Conservation (phyloP, 23 red algal species). For the Gracilaria domingensis region DNA sequence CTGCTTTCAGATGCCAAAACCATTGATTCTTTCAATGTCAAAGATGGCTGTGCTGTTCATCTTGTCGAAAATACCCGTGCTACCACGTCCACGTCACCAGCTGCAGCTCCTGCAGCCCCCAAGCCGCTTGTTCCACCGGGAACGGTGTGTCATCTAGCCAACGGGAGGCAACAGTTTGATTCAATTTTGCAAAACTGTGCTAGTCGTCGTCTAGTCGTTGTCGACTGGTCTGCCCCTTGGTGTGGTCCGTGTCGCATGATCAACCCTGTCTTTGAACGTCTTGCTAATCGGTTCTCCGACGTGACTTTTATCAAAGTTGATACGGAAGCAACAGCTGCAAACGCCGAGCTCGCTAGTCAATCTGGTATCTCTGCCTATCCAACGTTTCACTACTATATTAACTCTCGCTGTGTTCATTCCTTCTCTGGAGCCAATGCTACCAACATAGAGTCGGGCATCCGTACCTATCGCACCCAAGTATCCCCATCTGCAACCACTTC, state of each 20-base stretch:
- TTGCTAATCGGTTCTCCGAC: constrained; percentile 58
- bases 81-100: constrained; percentile 14
- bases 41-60: constrained; percentile 51
- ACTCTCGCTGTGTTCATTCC: constrained; percentile 12
- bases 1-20: constrained; percentile 68
- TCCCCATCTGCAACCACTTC: constrained; percentile 3
- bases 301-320: constrained; percentile 79
- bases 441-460: constrained; percentile 53
- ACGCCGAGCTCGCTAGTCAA: constrained; percentile 56
- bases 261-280: constrained; percentile 57
- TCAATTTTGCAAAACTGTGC: constrained; percentile 47
- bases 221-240: constrained; percentile 74
- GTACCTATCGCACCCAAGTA: constrained; percentile 36
- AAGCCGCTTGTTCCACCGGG: constrained; percentile 66
- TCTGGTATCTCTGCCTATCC: constrained; percentile 55
- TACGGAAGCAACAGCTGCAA: constrained; percentile 64
- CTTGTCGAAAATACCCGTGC: constrained; percentile 69
- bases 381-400: constrained; percentile 71
- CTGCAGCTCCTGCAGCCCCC: background rate
- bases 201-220: constrained; percentile 43
- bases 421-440: constrained; percentile 67
- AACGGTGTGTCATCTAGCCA: constrained; percentile 50
- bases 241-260: constrained; percentile 79
- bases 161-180: constrained; percentile 47
- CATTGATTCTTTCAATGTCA: constrained; percentile 53